Percentiles rank a stretch among this genome's conserved stretches.
These are phyloP conservation scores for Apiospora aurea DNA, from an alignment of 2,329 filamentous ascomycete genomes.

Conservation along the genomic window DNA sequence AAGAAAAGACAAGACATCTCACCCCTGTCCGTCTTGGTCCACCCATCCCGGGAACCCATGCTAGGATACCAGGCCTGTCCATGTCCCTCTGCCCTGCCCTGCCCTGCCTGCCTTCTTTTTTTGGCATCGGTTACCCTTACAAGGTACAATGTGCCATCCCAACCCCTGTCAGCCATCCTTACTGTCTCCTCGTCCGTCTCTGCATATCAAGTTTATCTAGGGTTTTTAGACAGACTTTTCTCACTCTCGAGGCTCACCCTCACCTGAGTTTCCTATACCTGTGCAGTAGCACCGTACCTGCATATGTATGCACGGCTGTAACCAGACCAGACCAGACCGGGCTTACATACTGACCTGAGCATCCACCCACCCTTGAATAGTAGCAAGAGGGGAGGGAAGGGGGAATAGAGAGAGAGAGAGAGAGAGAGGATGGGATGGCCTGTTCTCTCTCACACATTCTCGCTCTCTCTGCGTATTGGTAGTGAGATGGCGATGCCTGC, in stretches of 20 bases:
- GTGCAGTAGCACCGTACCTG: constrained; percentile 12
- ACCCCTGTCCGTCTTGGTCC: not conserved
- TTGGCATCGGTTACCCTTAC: not conserved
- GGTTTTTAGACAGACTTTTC: not conserved
- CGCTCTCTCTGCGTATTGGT: not conserved
- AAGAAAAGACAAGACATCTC: not conserved
- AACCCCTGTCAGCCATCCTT: not conserved
- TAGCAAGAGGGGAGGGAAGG: not conserved
- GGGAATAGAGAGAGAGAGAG: not conserved
- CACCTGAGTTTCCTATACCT: constrained; percentile 11
- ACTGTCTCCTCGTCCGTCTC: not conserved
- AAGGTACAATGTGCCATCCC: not conserved
- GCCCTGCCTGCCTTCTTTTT: not conserved
- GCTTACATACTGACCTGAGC: constrained; percentile 2
- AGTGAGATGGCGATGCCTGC: constrained; percentile 1
- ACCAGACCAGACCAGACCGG: not conserved
- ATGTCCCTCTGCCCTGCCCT: not conserved
- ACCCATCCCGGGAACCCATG: constrained; percentile 2
- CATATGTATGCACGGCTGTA: constrained; percentile 19
- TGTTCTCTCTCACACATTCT: not conserved
- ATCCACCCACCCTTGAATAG: not conserved
- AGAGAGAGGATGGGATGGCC: not conserved
- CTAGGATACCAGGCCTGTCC: not conserved
- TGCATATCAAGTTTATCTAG: constrained; percentile 1
- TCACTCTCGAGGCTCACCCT: not conserved